Percentiles rank a stretch among this genome's conserved stretches.
phyloP scores from a whole-genome alignment of 768 basidiomycete genomes.

The Suillus discolor region DNA sequence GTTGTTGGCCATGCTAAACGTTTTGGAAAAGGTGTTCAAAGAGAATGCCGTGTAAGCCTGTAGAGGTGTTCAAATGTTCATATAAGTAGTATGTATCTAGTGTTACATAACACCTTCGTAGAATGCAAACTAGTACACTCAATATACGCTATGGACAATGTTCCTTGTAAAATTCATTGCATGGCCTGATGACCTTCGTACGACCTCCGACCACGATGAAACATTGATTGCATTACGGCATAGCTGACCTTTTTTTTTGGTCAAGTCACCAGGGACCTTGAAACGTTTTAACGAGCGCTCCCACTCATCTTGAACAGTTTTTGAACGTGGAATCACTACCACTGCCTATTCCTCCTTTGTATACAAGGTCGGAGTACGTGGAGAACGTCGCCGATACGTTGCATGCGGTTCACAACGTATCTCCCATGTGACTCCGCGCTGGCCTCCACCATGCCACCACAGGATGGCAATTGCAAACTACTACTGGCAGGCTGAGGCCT shows the following conservation, averaged over 20 bases:
- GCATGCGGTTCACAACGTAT: neutral
- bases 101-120: neutral
- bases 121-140: neutral
- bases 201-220: neutral
- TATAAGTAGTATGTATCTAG: neutral
- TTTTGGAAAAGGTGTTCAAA: constrained; percentile 37
- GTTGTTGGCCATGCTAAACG: constrained; percentile 45
- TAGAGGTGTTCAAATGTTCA: neutral
- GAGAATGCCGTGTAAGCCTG: neutral
- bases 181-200: neutral
- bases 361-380: neutral
- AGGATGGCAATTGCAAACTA: neutral
- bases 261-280: neutral
- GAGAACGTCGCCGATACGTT: neutral
- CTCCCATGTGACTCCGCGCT: neutral
- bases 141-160: neutral
- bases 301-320: neutral
- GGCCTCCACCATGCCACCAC: neutral
- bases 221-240: neutral
- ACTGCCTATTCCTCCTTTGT: neutral
- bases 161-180: neutral
- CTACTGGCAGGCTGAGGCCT: neutral
- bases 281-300: neutral
- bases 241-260: neutral
- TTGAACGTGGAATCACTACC: neutral